Base-by-base conservation (phyloP, 2,329 filamentous ascomycete species). In the Phoma sp. region DNA sequence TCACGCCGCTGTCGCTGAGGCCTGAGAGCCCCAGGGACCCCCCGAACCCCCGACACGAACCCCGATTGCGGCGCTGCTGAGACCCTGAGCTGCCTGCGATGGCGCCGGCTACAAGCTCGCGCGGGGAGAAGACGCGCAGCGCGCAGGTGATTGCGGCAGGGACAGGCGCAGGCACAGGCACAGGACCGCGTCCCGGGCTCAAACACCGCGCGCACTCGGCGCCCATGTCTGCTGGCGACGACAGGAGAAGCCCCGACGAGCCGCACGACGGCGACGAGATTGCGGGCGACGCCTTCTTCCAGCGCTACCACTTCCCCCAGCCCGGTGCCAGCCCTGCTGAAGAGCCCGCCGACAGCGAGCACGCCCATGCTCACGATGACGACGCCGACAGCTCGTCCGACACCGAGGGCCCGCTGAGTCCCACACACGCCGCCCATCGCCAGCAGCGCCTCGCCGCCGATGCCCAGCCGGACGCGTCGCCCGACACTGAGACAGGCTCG, bases 221-320 rank as follows among this genome's bases (percentile, higher is more conserved):
- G 48, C 73, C 73, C 42, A 61, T 66, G 55, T 57, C 69, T 29
- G 68, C 72, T 52, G 69, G 67, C 57, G 55, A 47, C 62, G 64
- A 63, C 44, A 3, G 35, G 35, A 6, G 18, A 13, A 14, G 58
- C 57, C 42, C 83, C 83, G 2, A 86, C 88, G n/a, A 88, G 82
- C 86, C 89, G 87, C 65, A 60, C 45, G 73, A 72, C 38, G 70
- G 67, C 61, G 70, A 72, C 25, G 71, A 74, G 51, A 75, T 76
- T 37, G 65, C 69, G 24, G 62, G 64, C 59, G 75, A 77, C 50
- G 68, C 71, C 57, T 77, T 77, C 69, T 77, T 76, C 68, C 73
- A 75, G 66, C 71, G 73, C 48, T 76, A 72, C 65, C 70, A 74
- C 62, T 68, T 75, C 64, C 67, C 72, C 61, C 67, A 58, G 61